These are phyloP conservation scores for Metschnikowia cerradonensis DNA, from an alignment of 805 yeast species.

Conservation along the genomic window DNA sequence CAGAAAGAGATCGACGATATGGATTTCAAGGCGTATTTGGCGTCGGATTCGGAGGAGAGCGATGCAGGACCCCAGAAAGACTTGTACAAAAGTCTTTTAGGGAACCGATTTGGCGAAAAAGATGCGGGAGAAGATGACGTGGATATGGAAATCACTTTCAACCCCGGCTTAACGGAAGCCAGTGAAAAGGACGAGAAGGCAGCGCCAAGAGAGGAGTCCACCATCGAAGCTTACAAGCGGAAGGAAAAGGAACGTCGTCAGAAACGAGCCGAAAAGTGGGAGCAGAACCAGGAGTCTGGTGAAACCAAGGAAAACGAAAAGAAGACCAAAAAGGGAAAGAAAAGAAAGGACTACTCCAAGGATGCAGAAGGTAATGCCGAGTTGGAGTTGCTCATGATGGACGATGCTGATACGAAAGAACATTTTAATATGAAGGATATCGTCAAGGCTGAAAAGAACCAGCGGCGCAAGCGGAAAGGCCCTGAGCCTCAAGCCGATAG, in stretches of 20 bases:
- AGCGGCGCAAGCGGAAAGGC: constrained; percentile 43
- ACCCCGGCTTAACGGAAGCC: constrained; percentile 64
- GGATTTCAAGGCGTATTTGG: constrained; percentile 91
- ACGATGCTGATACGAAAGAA: constrained; percentile 41
- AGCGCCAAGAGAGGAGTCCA: constrained; percentile 49
- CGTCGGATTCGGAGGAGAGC: constrained; percentile 47
- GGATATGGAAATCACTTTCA: constrained; percentile 94
- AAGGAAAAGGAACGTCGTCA: constrained; percentile 92
- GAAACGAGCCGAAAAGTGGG: constrained; percentile 71
- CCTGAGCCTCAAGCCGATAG: constrained; percentile 50
- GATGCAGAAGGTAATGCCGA: constrained; percentile 49
- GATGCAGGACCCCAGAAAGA: constrained; percentile 40
- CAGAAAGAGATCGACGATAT: constrained; percentile 84
- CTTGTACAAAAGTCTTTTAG: constrained; percentile 60
- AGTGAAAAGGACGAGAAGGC: constrained; percentile 28
- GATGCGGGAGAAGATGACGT: constrained; percentile 52
- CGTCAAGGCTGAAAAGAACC: constrained; percentile 68
- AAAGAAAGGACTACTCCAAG: constrained; percentile 1
- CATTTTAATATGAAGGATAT: constrained; percentile 82
- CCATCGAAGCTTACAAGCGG: constrained; percentile 75
- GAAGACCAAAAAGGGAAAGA: constrained; percentile 26
- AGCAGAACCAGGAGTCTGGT: constrained; percentile 35
- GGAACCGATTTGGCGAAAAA: constrained; percentile 36
- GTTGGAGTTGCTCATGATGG: constrained; percentile 69
- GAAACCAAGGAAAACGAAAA: constrained; percentile 5